Conservation (phyloP, 345 rosid genomes). For the Anacardium occidentale region DNA sequence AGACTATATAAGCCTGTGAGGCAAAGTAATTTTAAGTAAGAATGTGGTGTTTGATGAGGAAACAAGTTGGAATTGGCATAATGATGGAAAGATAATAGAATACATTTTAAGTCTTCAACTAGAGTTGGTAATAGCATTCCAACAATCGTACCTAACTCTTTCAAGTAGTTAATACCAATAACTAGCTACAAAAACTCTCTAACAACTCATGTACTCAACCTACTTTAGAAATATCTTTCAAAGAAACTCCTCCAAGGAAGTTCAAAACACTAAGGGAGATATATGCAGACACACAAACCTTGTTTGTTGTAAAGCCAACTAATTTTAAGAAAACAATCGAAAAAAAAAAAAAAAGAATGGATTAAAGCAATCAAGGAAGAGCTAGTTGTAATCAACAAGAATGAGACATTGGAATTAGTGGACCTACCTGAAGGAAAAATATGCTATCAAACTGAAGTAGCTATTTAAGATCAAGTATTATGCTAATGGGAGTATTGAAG, state of each 20-base stretch:
- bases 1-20: no score
- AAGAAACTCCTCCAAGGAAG: background rate
- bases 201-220: background rate
- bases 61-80: no score
- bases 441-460: background rate
- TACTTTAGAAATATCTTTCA: background rate
- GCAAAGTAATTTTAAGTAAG: no score
- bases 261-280: background rate
- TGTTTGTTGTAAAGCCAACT: background rate
- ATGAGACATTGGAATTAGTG: background rate
- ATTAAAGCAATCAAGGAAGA: background rate
- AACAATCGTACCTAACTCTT: no score
- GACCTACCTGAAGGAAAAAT: background rate
- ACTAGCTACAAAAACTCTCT: no score
- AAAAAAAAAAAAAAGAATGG: background rate
- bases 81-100: no score
- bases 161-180: background rate
- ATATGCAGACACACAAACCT: background rate
- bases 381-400: background rate
- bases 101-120: no score
- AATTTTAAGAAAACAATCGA: background rate
- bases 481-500: background rate
- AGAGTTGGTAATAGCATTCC: no score
- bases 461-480: background rate
- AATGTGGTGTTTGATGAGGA: no score